phyloP scores from a whole-genome alignment of 345 rosid genomes.

The Brassica carinata region DNA sequence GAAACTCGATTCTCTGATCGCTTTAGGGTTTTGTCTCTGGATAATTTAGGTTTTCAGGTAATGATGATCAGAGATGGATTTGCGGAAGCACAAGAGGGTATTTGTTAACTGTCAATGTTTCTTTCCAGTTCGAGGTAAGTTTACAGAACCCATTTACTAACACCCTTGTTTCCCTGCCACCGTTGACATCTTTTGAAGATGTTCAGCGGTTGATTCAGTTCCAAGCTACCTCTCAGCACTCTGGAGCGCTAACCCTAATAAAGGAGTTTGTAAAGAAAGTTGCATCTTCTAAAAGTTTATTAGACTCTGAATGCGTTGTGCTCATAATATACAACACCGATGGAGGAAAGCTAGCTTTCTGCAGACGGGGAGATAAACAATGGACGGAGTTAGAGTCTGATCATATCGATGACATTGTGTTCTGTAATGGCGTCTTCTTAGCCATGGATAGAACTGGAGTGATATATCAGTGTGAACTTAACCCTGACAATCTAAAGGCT shows the following conservation, averaged over 20 bases:
- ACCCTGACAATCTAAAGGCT: background rate
- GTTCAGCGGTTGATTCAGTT: conserved; percentile 24
- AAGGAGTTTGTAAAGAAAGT: conserved; percentile 33
- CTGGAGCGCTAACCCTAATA: conserved; percentile 10
- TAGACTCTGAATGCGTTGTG: conserved; percentile 29
- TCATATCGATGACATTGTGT: conserved; percentile 21
- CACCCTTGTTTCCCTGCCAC: conserved; percentile 26
- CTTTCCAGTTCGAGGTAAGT: conserved; percentile 22
- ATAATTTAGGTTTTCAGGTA: background rate
- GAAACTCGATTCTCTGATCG: background rate
- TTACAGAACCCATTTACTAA: conserved; percentile 9
- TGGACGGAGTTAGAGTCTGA: conserved; percentile 26
- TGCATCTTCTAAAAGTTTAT: conserved; percentile 14
- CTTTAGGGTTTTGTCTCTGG: background rate
- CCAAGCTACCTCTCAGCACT: background rate
- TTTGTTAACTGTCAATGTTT: conserved; percentile 22
- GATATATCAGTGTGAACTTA: background rate
- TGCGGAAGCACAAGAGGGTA: conserved; percentile 21
- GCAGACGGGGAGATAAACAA: conserved; percentile 33
- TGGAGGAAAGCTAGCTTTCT: conserved; percentile 30
- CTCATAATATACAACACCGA: conserved; percentile 17
- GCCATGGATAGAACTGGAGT: conserved; percentile 27
- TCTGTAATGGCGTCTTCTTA: conserved; percentile 31
- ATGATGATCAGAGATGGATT: conserved; percentile 7
- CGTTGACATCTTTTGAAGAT: conserved; percentile 20